Conservation (phyloP, 495 filamentous ascomycete genomes). For the Daldinia bambusicola region DNA sequence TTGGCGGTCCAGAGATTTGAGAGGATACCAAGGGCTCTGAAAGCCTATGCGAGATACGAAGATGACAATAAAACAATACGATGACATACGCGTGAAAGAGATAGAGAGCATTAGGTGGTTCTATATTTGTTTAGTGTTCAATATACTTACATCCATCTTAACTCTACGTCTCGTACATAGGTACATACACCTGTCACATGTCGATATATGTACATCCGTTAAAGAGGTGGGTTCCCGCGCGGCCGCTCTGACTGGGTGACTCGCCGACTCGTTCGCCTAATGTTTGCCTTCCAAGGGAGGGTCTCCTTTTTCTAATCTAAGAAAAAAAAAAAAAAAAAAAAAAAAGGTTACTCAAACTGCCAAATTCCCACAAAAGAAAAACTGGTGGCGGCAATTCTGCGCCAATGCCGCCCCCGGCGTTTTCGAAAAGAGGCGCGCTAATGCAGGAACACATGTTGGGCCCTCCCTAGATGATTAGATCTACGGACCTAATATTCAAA, state of each 20-base stretch:
- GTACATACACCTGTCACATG: background rate
- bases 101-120: too few relatives aligned
- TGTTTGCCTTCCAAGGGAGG: constrained; percentile 25
- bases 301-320: background rate
- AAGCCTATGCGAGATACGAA: background rate
- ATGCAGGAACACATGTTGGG: constrained; percentile 42
- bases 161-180: background rate
- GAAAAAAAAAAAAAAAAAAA: too few relatives aligned
- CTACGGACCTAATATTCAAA: constrained; percentile 8
- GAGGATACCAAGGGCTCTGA: background rate
- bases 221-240: constrained; percentile 27
- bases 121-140: too few relatives aligned
- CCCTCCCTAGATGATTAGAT: constrained; percentile 7
- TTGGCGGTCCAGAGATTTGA: background rate
- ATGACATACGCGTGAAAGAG: too few relatives aligned
- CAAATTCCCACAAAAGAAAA: too few relatives aligned
- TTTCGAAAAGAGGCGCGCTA: constrained; percentile 25
- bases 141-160: background rate
- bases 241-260: constrained; percentile 26
- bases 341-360: constrained; percentile 9
- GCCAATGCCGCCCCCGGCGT: constrained; percentile 30
- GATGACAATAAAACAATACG: background rate
- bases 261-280: constrained; percentile 23
- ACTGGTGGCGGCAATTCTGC: constrained; percentile 35
- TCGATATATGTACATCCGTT: background rate